Conservation (phyloP, 768 basidiomycete species). For the Mycena kentingensis region DNA sequence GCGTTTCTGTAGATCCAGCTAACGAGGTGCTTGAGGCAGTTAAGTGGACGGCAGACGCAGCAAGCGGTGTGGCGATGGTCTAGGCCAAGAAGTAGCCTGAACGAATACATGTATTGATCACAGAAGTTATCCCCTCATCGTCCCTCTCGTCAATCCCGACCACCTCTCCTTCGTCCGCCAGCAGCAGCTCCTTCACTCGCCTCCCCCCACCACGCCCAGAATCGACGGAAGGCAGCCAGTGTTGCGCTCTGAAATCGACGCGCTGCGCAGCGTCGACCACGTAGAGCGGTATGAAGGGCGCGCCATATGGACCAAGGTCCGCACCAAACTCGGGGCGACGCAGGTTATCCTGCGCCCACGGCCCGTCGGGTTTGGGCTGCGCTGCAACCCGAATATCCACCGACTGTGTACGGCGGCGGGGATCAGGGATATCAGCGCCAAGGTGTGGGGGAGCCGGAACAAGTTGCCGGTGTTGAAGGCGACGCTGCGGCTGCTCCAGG, state of each 20-base stretch:
- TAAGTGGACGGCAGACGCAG: no score
- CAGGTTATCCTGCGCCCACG: conserved; percentile 78
- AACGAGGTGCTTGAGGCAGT: no score
- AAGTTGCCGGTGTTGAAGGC: conserved; percentile 85
- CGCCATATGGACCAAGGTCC: conserved; percentile 93
- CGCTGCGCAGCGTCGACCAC: conserved; percentile 86
- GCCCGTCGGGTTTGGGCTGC: conserved; percentile 89
- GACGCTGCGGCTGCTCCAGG: conserved; percentile 78
- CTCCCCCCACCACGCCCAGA: no score
- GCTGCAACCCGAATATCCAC: conserved; percentile 88
- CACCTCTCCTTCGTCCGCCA: conserved; percentile 85
- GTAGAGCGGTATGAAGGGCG: conserved; percentile 93
- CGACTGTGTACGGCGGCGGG: conserved; percentile 90
- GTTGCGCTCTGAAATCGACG: no score
- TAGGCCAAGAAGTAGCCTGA: no score
- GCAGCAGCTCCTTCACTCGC: conserved; percentile 71
- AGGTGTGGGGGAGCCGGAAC: conserved; percentile 93
- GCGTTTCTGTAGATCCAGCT: no score
- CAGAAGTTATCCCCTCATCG: conserved; percentile 86
- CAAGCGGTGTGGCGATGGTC: no score
- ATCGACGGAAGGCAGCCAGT: no score
- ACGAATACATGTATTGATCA: no score
- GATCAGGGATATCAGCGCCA: conserved; percentile 92
- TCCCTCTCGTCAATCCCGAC: conserved; percentile 89
- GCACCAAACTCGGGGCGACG: conserved; percentile 82